Conservation (phyloP, 495 filamentous ascomycete genomes). For the Cladorrhinum samala region DNA sequence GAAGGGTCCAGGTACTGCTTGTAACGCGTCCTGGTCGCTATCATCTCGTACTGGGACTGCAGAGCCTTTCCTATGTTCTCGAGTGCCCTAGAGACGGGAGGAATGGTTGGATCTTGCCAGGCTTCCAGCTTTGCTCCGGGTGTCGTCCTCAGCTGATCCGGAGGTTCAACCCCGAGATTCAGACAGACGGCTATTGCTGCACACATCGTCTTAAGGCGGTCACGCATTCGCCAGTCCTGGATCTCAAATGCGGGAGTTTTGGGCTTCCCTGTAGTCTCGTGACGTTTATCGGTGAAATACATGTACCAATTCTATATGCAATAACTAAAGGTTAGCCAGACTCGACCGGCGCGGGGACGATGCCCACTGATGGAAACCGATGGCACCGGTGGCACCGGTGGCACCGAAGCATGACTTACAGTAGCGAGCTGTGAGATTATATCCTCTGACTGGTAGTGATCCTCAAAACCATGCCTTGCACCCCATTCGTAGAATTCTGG, state of each 20-base stretch:
- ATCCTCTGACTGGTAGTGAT: constrained; percentile 62
- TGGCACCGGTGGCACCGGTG: no score
- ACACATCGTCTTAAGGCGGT: constrained; percentile 92
- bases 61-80: constrained; percentile 93
- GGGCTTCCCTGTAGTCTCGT: constrained; percentile 92
- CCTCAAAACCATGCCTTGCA: constrained; percentile 61
- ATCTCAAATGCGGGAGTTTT: constrained; percentile 54
- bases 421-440: constrained; percentile 52
- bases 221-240: constrained; percentile 94
- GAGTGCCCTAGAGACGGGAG: constrained; percentile 74
- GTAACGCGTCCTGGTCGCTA: constrained; percentile 89
- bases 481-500: constrained; percentile 45
- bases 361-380: neutral
- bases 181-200: constrained; percentile 90
- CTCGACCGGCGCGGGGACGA: neutral
- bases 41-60: constrained; percentile 89
- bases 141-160: constrained; percentile 88
- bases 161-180: constrained; percentile 96
- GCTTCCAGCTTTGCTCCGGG: constrained; percentile 91
- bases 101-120: constrained; percentile 86
- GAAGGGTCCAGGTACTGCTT: constrained; percentile 96
- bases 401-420: constrained; percentile 43
- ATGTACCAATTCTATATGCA: constrained; percentile 78
- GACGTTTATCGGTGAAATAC: constrained; percentile 97
- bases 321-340: neutral